Base-by-base conservation (phyloP, 2,329 filamentous ascomycete genomes). In the Beauveria caledonica region DNA sequence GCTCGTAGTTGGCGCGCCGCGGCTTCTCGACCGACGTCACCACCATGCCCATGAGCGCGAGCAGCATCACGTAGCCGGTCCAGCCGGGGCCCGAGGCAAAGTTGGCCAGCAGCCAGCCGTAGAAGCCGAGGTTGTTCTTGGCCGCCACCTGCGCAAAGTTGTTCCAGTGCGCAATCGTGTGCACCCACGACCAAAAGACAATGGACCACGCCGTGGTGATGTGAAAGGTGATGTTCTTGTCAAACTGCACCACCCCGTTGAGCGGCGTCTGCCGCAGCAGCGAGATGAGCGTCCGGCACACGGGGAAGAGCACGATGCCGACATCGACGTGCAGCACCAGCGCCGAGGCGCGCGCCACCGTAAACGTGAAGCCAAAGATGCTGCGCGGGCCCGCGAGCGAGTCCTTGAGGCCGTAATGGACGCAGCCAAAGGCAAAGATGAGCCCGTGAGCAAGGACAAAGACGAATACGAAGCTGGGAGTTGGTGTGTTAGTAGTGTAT, bases 201-300 rank as follows among this genome's bases (percentile, higher is more conserved):
- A 95, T 92, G 25, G 89, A 92, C 89, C 89, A 94, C 6, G 88
- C 90, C 27, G 89, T 89, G 53, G 82, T 85, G 75, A 90, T 93
- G 77, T 94, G 90, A 75, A 94, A 93, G 49, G 88, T 90, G 72
- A 92, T 92, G 76, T 92, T 92, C 80, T 92, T 92, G 77, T 92
- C 89, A 73, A 94, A 92, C 67, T 91, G 90, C 66, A 95, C 88
- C 70, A 94, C 90, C 66, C 90, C 89, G 72, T 93, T 92, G 60
- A 94, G 79, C 8, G 90, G 88, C 7, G 90, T 94, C 70, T 90
- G 88, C 63, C 90, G 84, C 57, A 87, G 82, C 63, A 93, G 82
- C 58, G 89, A 94, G 69, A 94, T 91, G 67, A 94, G 82, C 13
- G 89, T 94, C 62, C 90, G 83, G 77, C 90, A 94, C 54, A 94